A percentile compares a stretch with the other conserved stretches of the same genome.
Evolutionary conservation across 2,329 filamentous ascomycete species (phyloP).

Genomic region (Cladosporium sp.): DNA sequence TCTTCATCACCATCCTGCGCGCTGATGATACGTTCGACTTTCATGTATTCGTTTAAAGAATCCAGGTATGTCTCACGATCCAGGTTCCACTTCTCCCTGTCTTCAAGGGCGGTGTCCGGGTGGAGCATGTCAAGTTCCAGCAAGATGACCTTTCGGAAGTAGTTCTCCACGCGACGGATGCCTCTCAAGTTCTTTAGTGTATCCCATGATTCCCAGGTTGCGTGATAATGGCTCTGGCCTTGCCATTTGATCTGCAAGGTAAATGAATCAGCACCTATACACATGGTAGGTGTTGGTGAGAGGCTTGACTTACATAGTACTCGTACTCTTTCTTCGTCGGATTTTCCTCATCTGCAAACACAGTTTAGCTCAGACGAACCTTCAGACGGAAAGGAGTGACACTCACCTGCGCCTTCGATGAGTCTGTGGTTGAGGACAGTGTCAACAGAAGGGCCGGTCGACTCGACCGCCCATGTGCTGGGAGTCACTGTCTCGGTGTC

Average conservation of each 20-base stretch:
- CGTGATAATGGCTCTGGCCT: slow-evolving; percentile 87
- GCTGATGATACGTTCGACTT: slow-evolving; percentile 88
- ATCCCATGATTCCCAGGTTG: slow-evolving; percentile 84
- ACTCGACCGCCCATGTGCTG: slow-evolving; percentile 54
- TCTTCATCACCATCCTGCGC: slow-evolving; percentile 72
- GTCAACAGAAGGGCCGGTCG: slow-evolving; percentile 81
- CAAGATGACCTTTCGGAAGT: slow-evolving; percentile 76
- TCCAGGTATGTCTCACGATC: slow-evolving; percentile 88
- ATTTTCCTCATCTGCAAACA: slow-evolving; percentile 16
- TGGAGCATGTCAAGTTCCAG: slow-evolving; percentile 72
- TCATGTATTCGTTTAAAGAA: slow-evolving; percentile 79
- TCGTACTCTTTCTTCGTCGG: slow-evolving; percentile 73
- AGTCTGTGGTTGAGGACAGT: slow-evolving; percentile 81
- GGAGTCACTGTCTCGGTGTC: slow-evolving; percentile 60
- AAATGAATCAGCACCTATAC: slow-evolving; percentile 16
- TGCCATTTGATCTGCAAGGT: slow-evolving; percentile 84
- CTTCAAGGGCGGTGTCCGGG: slow-evolving; percentile 70
- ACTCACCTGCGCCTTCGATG: slow-evolving; percentile 53
- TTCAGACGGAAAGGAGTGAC: not conserved
- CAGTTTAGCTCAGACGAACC: not conserved
- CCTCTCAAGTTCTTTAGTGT: slow-evolving; percentile 71
- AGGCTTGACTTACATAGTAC: slow-evolving; percentile 49
- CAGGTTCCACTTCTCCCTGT: slow-evolving; percentile 89
- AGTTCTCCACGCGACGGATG: slow-evolving; percentile 87
- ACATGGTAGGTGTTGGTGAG: not conserved